phyloP scores from a whole-genome alignment of 176 grass and related monocot species.

The Secale cereale region DNA sequence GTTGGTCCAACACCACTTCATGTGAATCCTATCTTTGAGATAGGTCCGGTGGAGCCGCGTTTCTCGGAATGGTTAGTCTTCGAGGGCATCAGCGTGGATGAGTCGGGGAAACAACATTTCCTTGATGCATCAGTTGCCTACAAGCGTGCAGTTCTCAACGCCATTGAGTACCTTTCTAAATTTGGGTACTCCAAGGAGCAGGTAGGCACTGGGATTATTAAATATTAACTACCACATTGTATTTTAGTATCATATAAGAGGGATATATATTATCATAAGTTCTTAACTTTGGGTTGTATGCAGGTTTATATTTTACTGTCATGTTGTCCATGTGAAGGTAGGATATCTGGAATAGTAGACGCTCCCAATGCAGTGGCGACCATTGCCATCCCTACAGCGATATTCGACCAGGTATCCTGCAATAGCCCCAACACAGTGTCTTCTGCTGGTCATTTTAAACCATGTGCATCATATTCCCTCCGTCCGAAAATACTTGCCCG shows the following conservation, averaged over 20 bases:
- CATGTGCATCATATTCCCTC: neutral
- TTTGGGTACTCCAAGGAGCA: slow-evolving; percentile 98
- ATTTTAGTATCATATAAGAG: neutral
- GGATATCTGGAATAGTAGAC: slow-evolving; percentile 92
- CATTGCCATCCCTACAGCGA: slow-evolving; percentile 79
- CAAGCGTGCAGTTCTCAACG: slow-evolving; percentile 87
- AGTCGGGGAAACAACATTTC: slow-evolving; percentile 81
- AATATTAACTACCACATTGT: neutral
- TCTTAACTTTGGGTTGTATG: slow-evolving; percentile 21
- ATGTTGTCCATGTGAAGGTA: slow-evolving; percentile 90
- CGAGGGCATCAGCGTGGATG: slow-evolving; percentile 95
- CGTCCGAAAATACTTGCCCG: too few relatives aligned
- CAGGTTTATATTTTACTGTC: slow-evolving; percentile 87
- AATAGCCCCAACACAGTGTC: slow-evolving; percentile 9
- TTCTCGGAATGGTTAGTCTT: slow-evolving; percentile 98
- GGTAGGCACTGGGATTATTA: slow-evolving; percentile 32
- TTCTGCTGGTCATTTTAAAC: neutral
- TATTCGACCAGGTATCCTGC: slow-evolving; percentile 75
- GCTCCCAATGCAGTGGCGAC: slow-evolving; percentile 81
- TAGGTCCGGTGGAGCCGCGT: slow-evolving; percentile 79
- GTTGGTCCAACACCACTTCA: slow-evolving; percentile 84
- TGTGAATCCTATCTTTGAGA: slow-evolving; percentile 93
- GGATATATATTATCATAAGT: slow-evolving; percentile 18
- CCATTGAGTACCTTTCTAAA: slow-evolving; percentile 78
- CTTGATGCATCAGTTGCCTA: slow-evolving; percentile 86